Evolutionary conservation across 768 basidiomycete genomes (phyloP), one percentile per base, ranked within the genome.

Genomic region (Amyloporia xantha): DNA sequence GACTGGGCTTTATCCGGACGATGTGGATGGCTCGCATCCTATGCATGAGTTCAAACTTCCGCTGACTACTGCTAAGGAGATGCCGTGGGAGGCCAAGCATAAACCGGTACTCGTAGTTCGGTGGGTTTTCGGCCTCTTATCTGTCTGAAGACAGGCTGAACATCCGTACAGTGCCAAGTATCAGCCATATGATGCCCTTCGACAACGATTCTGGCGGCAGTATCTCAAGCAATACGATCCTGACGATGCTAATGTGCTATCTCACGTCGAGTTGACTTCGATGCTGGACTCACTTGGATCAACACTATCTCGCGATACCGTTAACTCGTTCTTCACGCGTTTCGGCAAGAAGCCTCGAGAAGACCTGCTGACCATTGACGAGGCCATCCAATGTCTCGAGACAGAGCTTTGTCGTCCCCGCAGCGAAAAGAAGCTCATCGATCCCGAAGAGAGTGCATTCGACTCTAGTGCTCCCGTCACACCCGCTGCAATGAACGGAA

Each of bases 271-370:
- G 65, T 74, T 96, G 26, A 89, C 86, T 0, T 89, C 89, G 10
- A 93, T 97, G 89, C 84, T 99, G 37, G 95, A 97, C 68, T 95
- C 94, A 1, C 82, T 99, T 30, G 93, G 93, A 4, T 96, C 93
- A 3, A 98, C 95, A 0, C 78, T 98, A 42, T 87, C 86, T 5
- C 67, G 66, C 0, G 71, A 80, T 38, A 98, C 95, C 1, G 71
- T 96, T 50, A 76, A 86, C 56, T 75, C 76, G 12, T 97, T 95
- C 76, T 97, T 89, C 70, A 78, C 74, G 6, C 76, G 80, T 5
- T 77, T 74, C 58, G 75, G 75, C 49, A 91, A 89, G 65, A 68
- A 74, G 3, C 76, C 82, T 0, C 71, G 73, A 5, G 66, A 71
- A 19, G 93, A 83, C 51, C 84, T 91, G 57, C 68, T 99, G 26